Conservation (phyloP, 176 grass and related monocot species). For the Carex myosuroides region DNA sequence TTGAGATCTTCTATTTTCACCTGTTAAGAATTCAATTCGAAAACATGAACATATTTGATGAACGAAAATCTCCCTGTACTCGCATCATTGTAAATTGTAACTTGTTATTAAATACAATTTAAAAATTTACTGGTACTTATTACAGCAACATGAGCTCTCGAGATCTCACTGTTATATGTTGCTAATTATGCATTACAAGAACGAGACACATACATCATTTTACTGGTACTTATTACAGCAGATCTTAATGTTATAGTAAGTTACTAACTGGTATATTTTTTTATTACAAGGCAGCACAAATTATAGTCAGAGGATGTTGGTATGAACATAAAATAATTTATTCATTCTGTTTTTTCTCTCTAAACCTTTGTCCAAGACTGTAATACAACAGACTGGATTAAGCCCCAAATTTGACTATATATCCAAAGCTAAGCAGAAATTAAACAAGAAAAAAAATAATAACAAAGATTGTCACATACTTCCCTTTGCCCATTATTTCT, state of each 20-base stretch:
- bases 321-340: background rate
- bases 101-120: no score
- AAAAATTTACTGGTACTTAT: no score
- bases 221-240: background rate
- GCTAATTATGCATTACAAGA: background rate
- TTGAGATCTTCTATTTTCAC: slow-evolving; percentile 50
- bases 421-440: background rate
- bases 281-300: background rate
- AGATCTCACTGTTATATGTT: background rate
- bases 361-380: no score
- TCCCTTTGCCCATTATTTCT: background rate
- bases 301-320: background rate
- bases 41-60: background rate
- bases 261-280: background rate
- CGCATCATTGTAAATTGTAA: background rate
- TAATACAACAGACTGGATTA: no score
- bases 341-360: background rate
- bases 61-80: background rate
- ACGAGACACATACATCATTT: background rate
- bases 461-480: background rate
- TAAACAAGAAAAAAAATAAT: background rate
- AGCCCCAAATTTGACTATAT: background rate
- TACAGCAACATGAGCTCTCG: background rate
- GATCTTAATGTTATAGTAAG: background rate
- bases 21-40: slow-evolving; percentile 20